A percentile compares a stretch with the other conserved stretches of the same genome.
These are phyloP conservation scores for Metarhizium guizhouense DNA, from an alignment of 2,329 filamentous ascomycete genomes.

Conservation along the genomic window DNA sequence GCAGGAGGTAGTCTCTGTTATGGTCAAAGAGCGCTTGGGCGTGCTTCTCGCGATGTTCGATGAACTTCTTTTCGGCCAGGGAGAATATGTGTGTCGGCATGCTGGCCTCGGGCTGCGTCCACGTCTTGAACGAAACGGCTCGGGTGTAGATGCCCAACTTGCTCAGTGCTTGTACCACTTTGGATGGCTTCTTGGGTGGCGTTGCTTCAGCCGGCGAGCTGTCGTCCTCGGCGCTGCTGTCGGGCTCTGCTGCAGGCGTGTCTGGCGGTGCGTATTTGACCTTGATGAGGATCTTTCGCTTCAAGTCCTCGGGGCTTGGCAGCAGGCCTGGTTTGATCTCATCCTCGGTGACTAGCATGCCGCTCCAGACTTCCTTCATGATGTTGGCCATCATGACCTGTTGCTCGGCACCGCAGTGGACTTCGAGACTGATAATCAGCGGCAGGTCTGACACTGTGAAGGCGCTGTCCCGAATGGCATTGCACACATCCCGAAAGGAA, in stretches of 20 bases:
- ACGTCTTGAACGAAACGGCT: slow-evolving; percentile 72
- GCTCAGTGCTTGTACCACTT: slow-evolving; percentile 66
- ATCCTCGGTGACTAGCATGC: slow-evolving; percentile 52
- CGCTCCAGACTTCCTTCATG: slow-evolving; percentile 78
- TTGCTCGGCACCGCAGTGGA: slow-evolving; percentile 73
- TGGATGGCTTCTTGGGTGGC: slow-evolving; percentile 37
- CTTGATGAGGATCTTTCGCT: slow-evolving; percentile 75
- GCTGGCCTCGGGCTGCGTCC: slow-evolving; percentile 59
- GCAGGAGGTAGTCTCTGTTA: slow-evolving; percentile 75
- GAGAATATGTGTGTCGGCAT: slow-evolving; percentile 65
- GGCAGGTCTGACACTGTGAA: slow-evolving; percentile 71
- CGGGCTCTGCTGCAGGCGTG: slow-evolving; percentile 19
- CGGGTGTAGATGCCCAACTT: slow-evolving; percentile 74
- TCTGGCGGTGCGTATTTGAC: slow-evolving; percentile 57
- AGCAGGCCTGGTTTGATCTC: slow-evolving; percentile 40
- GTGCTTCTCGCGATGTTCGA: slow-evolving; percentile 46
- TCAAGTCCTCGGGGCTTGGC: slow-evolving; percentile 60
- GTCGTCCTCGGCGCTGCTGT: slow-evolving; percentile 24
- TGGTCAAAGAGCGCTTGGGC: slow-evolving; percentile 59
- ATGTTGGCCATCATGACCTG: slow-evolving; percentile 89
- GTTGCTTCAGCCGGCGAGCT: slow-evolving; percentile 33
- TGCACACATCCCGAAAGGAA: slow-evolving; percentile 77
- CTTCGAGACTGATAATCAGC: slow-evolving; percentile 89
- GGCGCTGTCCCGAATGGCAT: slow-evolving; percentile 67
- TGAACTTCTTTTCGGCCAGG: slow-evolving; percentile 54